Base-by-base conservation (phyloP, 192 early-diverging fungal genomes). In the Coemansia sp. region DNA sequence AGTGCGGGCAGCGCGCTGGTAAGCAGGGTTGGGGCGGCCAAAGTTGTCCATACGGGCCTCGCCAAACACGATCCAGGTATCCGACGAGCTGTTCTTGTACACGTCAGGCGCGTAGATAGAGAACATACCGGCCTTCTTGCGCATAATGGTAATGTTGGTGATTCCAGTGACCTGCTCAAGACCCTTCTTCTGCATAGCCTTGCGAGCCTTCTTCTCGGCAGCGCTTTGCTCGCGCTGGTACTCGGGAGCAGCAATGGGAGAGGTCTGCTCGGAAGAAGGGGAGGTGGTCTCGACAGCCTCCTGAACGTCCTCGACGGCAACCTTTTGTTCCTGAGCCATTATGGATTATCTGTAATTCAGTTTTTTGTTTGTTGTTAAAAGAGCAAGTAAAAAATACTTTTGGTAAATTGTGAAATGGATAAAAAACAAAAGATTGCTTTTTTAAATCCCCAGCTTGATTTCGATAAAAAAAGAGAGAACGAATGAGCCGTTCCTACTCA, bases 31-130 rank as follows among this genome's bases (percentile, higher is more conserved):
- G 60, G 88, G 85, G 75, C 86, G 82, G 65, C 82, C 89, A 65
- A 91, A 54, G 84, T 99, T 93, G 75, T 96, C 94, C 56, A 90
- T 81, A 72, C 91, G 88, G 56, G 92, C 90, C 85, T 97, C 94
- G 80, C 96, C 97, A 75, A 97, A 97, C 61, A 99, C 93, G 67
- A 97, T 90, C 88, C 94, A 93, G 64, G 93, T 95, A 75, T 96
- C 95, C 68, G 89, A 91, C 85, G 85, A 87, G 58, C 86, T 73
- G 72, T 86, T 89, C 86, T 91, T 95, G 91, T 90, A 97, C 60
- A 99, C 97, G 72, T 96, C 96, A 49, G 97, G 93, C 67, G 88
- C 80, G 71, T 87, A 75, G 76, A 99, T 89, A 71, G 93, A 92
- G 80, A 94, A 92, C 72, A 97, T 82, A 38, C 91, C 88, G 81